Conservation (phyloP, 345 rosid genomes). For the Ceriops zippeliana region DNA sequence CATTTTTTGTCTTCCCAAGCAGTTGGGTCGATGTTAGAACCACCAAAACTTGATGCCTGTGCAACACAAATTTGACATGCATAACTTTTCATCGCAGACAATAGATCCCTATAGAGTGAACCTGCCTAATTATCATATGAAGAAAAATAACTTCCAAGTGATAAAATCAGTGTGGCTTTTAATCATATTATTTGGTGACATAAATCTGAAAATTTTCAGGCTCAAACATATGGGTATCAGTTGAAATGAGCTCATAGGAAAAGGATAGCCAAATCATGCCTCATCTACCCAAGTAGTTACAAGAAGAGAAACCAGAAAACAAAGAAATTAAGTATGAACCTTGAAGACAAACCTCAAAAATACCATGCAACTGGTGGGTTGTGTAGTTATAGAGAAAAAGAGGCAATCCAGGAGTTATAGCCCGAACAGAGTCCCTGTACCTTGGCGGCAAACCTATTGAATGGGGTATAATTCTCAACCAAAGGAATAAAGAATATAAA, state of each 20-base stretch:
- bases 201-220: no score
- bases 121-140: no score
- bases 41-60: slow-evolving; percentile 92
- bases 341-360: slow-evolving; percentile 76
- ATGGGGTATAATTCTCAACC: neutral
- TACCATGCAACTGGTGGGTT: slow-evolving; percentile 95
- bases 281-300: neutral
- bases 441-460: slow-evolving; percentile 89
- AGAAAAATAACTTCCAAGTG: no score
- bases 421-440: slow-evolving; percentile 93
- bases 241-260: neutral
- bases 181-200: no score
- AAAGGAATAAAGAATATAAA: no score
- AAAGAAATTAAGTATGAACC: neutral
- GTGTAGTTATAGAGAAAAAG: slow-evolving; percentile 94
- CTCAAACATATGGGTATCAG: no score
- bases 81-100: neutral
- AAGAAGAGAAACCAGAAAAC: neutral
- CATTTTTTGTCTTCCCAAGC: slow-evolving; percentile 99
- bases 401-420: slow-evolving; percentile 96
- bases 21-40: slow-evolving; percentile 95
- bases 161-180: no score
- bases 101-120: no score
- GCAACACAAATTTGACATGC: slow-evolving; percentile 12
- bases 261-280: neutral